These are phyloP conservation scores for Fraxinus paxiana DNA, from an alignment of 305 asterid genomes.

Conservation along the genomic window DNA sequence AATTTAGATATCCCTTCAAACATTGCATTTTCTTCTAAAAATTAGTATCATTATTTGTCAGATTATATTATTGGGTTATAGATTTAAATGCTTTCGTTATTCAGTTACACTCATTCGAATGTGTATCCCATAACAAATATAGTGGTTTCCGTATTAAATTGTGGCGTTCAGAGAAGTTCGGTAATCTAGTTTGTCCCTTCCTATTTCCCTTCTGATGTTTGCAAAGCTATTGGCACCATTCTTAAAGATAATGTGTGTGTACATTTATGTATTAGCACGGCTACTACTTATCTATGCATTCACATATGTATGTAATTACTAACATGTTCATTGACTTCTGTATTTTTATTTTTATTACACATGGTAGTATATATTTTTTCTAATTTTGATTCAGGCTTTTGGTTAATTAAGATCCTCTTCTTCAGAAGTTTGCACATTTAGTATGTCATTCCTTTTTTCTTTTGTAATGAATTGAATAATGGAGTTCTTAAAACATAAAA, in stretches of 20 bases:
- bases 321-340: background rate
- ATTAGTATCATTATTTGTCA: background rate
- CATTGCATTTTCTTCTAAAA: background rate
- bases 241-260: background rate
- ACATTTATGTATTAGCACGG: background rate
- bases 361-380: background rate
- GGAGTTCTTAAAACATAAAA: background rate
- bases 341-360: background rate
- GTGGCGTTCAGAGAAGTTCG: background rate
- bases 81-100: background rate
- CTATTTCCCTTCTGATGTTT: background rate
- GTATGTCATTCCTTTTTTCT: background rate
- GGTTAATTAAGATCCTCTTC: background rate
- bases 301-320: background rate
- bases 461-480: background rate
- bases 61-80: background rate
- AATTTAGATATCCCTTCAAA: background rate
- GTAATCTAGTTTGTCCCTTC: background rate
- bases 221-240: background rate
- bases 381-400: background rate
- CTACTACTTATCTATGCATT: background rate
- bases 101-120: background rate
- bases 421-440: background rate
- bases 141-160: background rate
- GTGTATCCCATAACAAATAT: background rate